Evolutionary conservation across 2,329 filamentous ascomycete genomes (phyloP).

Genomic region (Cladosporium halotolerans): DNA sequence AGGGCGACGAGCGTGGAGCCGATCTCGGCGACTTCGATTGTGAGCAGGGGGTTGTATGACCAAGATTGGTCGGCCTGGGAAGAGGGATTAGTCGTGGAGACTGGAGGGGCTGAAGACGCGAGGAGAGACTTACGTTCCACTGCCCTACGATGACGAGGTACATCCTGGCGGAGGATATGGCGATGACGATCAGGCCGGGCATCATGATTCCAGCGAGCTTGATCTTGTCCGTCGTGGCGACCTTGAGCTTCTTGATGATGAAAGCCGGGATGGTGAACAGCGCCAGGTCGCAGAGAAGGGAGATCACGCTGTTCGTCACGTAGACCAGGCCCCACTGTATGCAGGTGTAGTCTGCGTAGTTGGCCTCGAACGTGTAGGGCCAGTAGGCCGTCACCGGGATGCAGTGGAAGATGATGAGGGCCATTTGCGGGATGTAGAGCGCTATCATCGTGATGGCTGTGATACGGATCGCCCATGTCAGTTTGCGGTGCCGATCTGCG

Average conservation of each 20-base stretch:
- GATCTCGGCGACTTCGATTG: conserved; percentile 46
- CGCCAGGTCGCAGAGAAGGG: conserved; percentile 45
- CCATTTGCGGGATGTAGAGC: conserved; percentile 44
- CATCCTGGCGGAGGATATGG: conserved; percentile 43
- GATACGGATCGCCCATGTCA: conserved; percentile 31
- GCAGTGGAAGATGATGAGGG: conserved; percentile 49
- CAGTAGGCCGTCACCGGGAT: conserved; percentile 46
- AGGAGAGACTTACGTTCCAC: conserved; percentile 22
- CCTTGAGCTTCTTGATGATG: conserved; percentile 42
- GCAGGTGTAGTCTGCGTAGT: conserved; percentile 38
- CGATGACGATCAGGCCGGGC: conserved; percentile 45
- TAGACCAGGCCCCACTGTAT: conserved; percentile 49
- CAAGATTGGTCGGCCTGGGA: conserved; percentile 41
- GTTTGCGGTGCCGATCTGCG: conserved; percentile 33
- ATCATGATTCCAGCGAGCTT: conserved; percentile 44
- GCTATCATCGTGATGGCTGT: conserved; percentile 34
- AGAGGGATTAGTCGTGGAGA: neutral
- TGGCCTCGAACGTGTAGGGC: conserved; percentile 46
- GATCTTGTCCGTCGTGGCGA: conserved; percentile 41
- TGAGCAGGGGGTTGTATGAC: conserved; percentile 47
- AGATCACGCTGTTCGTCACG: conserved; percentile 45
- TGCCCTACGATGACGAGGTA: conserved; percentile 45
- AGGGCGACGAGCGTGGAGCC: conserved; percentile 47
- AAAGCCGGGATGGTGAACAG: conserved; percentile 47
- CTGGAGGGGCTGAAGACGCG: neutral